Evolutionary conservation across 352 stramenopile species (phyloP), one percentile per base, ranked within the genome.

Genomic region (Globisporangium uncinulatum): DNA sequence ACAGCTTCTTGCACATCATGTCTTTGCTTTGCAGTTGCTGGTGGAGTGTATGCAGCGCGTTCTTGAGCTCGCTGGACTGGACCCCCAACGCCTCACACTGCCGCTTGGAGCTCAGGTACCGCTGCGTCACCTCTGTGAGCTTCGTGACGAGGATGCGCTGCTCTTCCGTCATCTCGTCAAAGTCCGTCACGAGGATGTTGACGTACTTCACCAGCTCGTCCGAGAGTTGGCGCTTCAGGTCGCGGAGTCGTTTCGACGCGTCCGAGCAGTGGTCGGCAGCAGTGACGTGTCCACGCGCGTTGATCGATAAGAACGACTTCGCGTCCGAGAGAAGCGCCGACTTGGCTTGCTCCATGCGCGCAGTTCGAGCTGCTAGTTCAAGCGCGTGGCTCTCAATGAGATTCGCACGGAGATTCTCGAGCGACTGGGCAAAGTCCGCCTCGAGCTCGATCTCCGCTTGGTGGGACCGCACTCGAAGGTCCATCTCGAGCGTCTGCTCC

Each of bases 71-170:
- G 6, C 43, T 20, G 0, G 65, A 61, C 46, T 81, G 62, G 8
- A 45, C 63, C 56, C 86, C 72, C 20, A 85, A 58, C 13, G 67
- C 64, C 0, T 51, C 65, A 21, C 76, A 86, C 34, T 77, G 72
- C 8, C 74, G 56, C 61, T 89, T 89, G 20, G 69, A 84, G 9
- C 63, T 66, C 41, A 89, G 64, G 50, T 86, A 89, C 17, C 86
- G 57, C 9, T 79, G 70, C 20, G 76, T 89, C 6, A 62, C 61
- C 57, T 89, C 77, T 0, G 74, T 71, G 44, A 89, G 87, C 54
- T 85, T 87, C 11, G 65, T 42, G 11, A 86, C 64, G 1, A 87
- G 54, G 24, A 87, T 79, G 0, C 57, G 53, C 43, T 88, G 75
- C 48, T 88, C 75, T 15, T 83, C 78, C 0, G 58, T 62, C 24